Evolutionary conservation across 306 rosid genomes (phyloP), one percentile per base, ranked within the genome.

Genomic region (Malus orientalis): DNA sequence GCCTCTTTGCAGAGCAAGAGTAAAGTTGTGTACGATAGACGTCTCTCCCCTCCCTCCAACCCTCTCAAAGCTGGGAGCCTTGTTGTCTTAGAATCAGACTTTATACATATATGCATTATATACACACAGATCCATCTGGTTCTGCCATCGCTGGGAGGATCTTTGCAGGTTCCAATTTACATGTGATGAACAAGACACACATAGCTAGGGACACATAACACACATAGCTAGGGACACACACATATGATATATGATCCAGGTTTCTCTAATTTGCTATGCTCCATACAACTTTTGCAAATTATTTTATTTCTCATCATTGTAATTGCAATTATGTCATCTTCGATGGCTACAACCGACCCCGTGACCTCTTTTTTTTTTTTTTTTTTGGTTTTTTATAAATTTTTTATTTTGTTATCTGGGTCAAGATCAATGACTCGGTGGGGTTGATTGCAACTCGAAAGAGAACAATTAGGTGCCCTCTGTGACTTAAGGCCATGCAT

Each of bases 101-200:
- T 36, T 49, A 49, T 14, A 49, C 2, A 14, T 49, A 14, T 49
- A 49, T 1, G 16, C 20, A 49, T 49, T 36, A 36, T 36, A 49
- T 15, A 49, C 16, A 22, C 27, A 25, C 36, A 23, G 6, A 25
- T 12, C 32, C 33, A 23, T 22, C 65, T 10, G 22, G 22, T 32
- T 74, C 72, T 82, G 47, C 51, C 64, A 59, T 54, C 19, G 20
- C 55, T 59, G 57, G 7, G 44, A 25, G 80, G 69, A 70, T 75
- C 77, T 75, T 60, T 68, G 55, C 80, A 32, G 32, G 49, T 75
- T 63, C 4, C 55, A n/a, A 45, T 44, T 59, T 65, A 71, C 85
- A 78, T 71, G 88, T 81, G 83, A 75, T 70, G 71, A 81, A 81
- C 69, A 81, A 42, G 79, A 76, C 81, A 83, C 83, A 25, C 32